Conservation (phyloP, 1,139 yeast genomes). For the Kluyveromyces sp. region DNA sequence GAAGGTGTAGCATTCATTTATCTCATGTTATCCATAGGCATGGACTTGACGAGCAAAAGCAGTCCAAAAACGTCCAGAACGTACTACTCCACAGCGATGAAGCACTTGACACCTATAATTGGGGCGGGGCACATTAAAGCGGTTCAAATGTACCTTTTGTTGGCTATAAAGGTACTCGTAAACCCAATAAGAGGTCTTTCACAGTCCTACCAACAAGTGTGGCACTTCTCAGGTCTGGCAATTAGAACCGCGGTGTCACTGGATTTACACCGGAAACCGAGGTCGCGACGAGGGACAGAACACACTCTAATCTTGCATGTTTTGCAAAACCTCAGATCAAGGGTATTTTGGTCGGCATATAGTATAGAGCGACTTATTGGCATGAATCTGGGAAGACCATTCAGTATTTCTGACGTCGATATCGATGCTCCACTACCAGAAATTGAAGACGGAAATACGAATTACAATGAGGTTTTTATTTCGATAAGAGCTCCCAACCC, state of each 20-base stretch:
- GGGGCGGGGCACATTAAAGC: slow-evolving; percentile 21
- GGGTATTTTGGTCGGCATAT: slow-evolving; percentile 36
- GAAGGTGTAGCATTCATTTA: slow-evolving; percentile 39
- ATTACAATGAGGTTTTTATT: background rate
- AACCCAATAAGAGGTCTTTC: background rate
- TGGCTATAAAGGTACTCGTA: slow-evolving; percentile 16
- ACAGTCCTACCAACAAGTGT: background rate
- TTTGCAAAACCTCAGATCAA: slow-evolving; percentile 23
- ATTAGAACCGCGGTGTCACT: slow-evolving; percentile 26
- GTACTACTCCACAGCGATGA: slow-evolving; percentile 41
- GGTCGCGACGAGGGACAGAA: slow-evolving; percentile 27
- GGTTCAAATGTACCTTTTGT: slow-evolving; percentile 29
- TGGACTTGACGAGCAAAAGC: slow-evolving; percentile 24
- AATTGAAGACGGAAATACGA: slow-evolving; percentile 16
- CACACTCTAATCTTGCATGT: slow-evolving; percentile 9
- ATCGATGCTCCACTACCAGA: slow-evolving; percentile 33
- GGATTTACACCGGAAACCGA: slow-evolving; percentile 28
- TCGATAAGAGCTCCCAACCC: background rate
- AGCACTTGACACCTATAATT: slow-evolving; percentile 33
- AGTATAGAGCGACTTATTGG: slow-evolving; percentile 34
- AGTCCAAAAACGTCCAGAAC: slow-evolving; percentile 37
- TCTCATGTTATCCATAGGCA: slow-evolving; percentile 46
- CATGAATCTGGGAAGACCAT: slow-evolving; percentile 33
- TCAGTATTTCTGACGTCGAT: slow-evolving; percentile 33
- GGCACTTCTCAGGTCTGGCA: slow-evolving; percentile 31